Percentiles rank a stretch among this genome's conserved stretches.
Evolutionary conservation across 1,284 basidiomycete species (phyloP).

Genomic region (Afroboletus lepidellus): DNA sequence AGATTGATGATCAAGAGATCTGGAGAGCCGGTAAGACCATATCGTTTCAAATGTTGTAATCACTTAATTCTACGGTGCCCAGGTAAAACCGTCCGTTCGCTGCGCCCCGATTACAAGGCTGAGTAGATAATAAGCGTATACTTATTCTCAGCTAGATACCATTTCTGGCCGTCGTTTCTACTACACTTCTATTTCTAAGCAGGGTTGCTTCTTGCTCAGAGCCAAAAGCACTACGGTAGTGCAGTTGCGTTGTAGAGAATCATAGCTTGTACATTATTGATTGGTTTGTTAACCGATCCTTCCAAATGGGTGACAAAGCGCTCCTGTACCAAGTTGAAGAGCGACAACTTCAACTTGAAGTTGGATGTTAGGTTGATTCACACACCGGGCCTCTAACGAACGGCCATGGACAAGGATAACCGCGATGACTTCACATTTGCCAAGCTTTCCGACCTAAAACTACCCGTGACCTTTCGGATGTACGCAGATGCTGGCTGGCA

Average conservation of each 20-base stretch:
- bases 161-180: constrained; percentile 3
- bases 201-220: constrained; percentile 10
- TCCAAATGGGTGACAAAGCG: constrained; percentile 9
- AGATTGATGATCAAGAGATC: constrained; percentile 97
- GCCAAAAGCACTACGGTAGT: constrained; percentile 29
- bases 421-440: constrained; percentile 89
- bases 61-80: constrained; percentile 8
- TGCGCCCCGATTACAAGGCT: constrained; percentile 76
- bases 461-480: constrained; percentile 88
- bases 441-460: constrained; percentile 80
- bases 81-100: constrained; percentile 75
- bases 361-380: too few relatives aligned
- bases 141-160: constrained; percentile 12
- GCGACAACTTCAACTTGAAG: not conserved
- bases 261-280: constrained; percentile 21
- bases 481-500: constrained; percentile 37
- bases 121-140: constrained; percentile 35
- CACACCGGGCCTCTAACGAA: not conserved
- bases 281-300: not conserved
- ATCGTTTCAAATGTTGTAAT: not conserved
- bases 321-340: constrained; percentile 8
- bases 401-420: constrained; percentile 70
- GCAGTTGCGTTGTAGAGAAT: constrained; percentile 17
- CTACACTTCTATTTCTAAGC: constrained; percentile 10
- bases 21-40: constrained; percentile 81